Conservation (phyloP, 2,329 filamentous ascomycete species). For the Aspergillaceae sp. region DNA sequence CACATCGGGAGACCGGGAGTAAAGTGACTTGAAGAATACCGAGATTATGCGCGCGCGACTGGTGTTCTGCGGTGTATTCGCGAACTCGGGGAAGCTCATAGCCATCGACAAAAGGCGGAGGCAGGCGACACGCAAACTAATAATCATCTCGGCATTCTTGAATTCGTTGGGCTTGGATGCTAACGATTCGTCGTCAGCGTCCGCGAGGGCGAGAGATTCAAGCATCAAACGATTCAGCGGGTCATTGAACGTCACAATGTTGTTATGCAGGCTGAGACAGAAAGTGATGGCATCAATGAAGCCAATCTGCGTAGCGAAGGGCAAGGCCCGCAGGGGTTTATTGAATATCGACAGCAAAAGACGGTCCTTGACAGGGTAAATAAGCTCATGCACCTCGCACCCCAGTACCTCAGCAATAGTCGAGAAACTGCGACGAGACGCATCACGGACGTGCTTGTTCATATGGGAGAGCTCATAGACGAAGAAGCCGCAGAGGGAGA, state of each 20-base stretch:
- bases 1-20: conserved; percentile 83
- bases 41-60: conserved; percentile 65
- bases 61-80: conserved; percentile 60
- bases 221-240: conserved; percentile 80
- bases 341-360: conserved; percentile 88
- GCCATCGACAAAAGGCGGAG: conserved; percentile 88
- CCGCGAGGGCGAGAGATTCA: conserved; percentile 87
- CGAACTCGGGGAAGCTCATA: conserved; percentile 87
- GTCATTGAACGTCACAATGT: conserved; percentile 88
- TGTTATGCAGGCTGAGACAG: conserved; percentile 78
- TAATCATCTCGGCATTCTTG: conserved; percentile 88
- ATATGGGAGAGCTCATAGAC: conserved; percentile 87
- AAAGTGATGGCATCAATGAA: conserved; percentile 98
- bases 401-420: conserved; percentile 70
- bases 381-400: conserved; percentile 75
- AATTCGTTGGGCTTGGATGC: conserved; percentile 91
- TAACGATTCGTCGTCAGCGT: conserved; percentile 86
- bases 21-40: conserved; percentile 96
- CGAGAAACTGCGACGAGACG: conserved; percentile 70
- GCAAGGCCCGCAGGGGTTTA: conserved; percentile 85
- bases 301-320: conserved; percentile 91
- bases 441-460: conserved; percentile 88
- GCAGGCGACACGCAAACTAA: conserved; percentile 84
- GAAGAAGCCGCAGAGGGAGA: conserved; percentile 72
- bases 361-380: conserved; percentile 82